Percentiles rank a stretch among this genome's conserved stretches.
Evolutionary conservation across 495 filamentous ascomycete genomes (phyloP).

Genomic region (Penicillium crystallinum): DNA sequence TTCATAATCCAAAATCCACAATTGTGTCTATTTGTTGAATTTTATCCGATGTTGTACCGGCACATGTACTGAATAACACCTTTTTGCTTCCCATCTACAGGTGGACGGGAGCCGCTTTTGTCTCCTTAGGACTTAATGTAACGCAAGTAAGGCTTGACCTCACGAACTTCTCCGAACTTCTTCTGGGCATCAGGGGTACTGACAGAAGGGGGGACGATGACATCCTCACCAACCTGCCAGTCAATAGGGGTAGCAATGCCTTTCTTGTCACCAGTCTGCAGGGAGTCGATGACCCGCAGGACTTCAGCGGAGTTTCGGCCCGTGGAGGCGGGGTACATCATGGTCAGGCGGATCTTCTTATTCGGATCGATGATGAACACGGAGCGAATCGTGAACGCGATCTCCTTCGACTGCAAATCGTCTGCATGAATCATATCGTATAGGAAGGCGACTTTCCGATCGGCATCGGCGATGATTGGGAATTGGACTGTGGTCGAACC

Average conservation of each 20-base stretch:
- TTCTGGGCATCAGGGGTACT: conserved; percentile 82
- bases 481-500: conserved; percentile 74
- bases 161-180: conserved; percentile 84
- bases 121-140: conserved; percentile 21
- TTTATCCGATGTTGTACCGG: not conserved
- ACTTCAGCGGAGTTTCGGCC: conserved; percentile 96
- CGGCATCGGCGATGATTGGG: conserved; percentile 97
- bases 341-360: conserved; percentile 94
- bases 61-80: not conserved
- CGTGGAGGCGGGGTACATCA: conserved; percentile 95
- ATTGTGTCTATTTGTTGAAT: not conserved
- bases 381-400: conserved; percentile 97
- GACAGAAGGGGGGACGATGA: conserved; percentile 88
- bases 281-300: conserved; percentile 88
- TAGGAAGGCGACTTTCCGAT: conserved; percentile 80
- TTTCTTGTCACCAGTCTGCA: conserved; percentile 97
- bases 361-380: conserved; percentile 99
- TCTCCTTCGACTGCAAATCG: conserved; percentile 81
- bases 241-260: conserved; percentile 90
- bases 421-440: conserved; percentile 97
- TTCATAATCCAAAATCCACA: too few relatives aligned
- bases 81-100: too few relatives aligned
- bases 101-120: too few relatives aligned
- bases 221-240: conserved; percentile 86
- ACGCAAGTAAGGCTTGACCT: conserved; percentile 80